A percentile compares a stretch with the other conserved stretches of the same genome.
Conservation (phyloP, 306 rosid genomes). For the Comarum palustre region DNA sequence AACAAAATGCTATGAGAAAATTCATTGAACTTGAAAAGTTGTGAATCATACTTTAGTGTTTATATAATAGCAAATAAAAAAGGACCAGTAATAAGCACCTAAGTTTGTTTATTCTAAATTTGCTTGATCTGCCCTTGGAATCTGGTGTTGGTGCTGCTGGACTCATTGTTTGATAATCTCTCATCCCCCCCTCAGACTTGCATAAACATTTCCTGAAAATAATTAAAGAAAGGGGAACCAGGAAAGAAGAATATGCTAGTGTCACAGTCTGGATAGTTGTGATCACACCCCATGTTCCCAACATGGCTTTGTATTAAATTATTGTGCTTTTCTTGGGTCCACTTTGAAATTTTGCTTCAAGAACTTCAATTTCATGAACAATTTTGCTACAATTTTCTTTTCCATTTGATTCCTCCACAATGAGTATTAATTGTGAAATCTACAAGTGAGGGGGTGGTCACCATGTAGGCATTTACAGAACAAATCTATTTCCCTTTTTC, state of each 20-base stretch:
- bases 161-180: slow-evolving; percentile 23
- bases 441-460: background rate
- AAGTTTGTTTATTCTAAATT: slow-evolving; percentile 15
- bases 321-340: slow-evolving; percentile 29
- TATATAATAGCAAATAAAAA: background rate
- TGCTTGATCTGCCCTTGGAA: slow-evolving; percentile 50
- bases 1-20: slow-evolving; percentile 26
- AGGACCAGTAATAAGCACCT: slow-evolving; percentile 8
- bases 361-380: background rate
- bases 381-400: background rate
- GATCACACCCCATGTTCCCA: slow-evolving; percentile 40
- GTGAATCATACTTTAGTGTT: background rate
- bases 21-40: slow-evolving; percentile 1
- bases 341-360: background rate
- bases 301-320: slow-evolving; percentile 23
- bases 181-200: background rate
- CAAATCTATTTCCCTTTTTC: background rate
- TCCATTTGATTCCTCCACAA: background rate
- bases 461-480: background rate
- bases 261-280: slow-evolving; percentile 26
- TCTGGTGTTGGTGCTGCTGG: slow-evolving; percentile 30
- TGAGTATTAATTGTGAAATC: background rate
- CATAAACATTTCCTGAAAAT: slow-evolving; percentile 16
- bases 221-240: background rate
- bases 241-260: slow-evolving; percentile 7